phyloP scores from a whole-genome alignment of 2,329 filamentous ascomycete species.

The Trichoderma citrinoviride region DNA sequence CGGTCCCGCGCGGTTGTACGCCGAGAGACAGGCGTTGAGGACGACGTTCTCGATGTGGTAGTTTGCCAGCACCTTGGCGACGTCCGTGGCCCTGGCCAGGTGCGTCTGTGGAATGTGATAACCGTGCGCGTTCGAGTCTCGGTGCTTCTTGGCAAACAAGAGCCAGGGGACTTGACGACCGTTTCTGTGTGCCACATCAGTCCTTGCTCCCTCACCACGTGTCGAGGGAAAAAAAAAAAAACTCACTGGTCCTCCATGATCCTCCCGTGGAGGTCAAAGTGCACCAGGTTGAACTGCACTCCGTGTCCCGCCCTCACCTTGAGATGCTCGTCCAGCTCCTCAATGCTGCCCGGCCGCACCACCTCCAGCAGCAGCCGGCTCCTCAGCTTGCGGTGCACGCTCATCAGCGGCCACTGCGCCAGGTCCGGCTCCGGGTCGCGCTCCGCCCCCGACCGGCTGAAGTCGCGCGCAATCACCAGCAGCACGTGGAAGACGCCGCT shows the following conservation, averaged over 20 bases:
- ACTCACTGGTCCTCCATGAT: slow-evolving; percentile 30
- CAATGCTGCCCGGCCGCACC: slow-evolving; percentile 29
- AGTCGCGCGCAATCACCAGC: slow-evolving; percentile 32
- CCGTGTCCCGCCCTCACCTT: slow-evolving; percentile 25
- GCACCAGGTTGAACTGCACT: slow-evolving; percentile 30
- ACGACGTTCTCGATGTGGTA: slow-evolving; percentile 32
- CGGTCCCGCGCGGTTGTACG: slow-evolving; percentile 29
- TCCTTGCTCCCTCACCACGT: not conserved
- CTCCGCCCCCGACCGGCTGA: slow-evolving; percentile 28
- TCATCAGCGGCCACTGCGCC: slow-evolving; percentile 33
- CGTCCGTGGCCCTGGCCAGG: slow-evolving; percentile 27
- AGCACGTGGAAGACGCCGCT: slow-evolving; percentile 28
- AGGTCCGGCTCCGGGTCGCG: slow-evolving; percentile 33
- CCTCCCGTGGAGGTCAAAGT: slow-evolving; percentile 32
- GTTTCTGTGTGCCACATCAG: slow-evolving; percentile 19
- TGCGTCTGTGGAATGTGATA: slow-evolving; percentile 28
- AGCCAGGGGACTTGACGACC: slow-evolving; percentile 29
- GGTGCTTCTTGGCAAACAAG: slow-evolving; percentile 29
- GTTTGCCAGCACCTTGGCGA: slow-evolving; percentile 28
- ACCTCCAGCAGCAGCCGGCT: slow-evolving; percentile 30
- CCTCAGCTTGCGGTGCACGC: slow-evolving; percentile 30
- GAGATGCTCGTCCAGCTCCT: slow-evolving; percentile 30
- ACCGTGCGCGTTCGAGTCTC: slow-evolving; percentile 19
- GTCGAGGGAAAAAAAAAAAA: not conserved
- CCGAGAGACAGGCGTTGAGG: slow-evolving; percentile 32